Evolutionary conservation across 768 basidiomycete species (phyloP), one percentile per base, ranked within the genome.

Genomic region (Tulasnella sp.): DNA sequence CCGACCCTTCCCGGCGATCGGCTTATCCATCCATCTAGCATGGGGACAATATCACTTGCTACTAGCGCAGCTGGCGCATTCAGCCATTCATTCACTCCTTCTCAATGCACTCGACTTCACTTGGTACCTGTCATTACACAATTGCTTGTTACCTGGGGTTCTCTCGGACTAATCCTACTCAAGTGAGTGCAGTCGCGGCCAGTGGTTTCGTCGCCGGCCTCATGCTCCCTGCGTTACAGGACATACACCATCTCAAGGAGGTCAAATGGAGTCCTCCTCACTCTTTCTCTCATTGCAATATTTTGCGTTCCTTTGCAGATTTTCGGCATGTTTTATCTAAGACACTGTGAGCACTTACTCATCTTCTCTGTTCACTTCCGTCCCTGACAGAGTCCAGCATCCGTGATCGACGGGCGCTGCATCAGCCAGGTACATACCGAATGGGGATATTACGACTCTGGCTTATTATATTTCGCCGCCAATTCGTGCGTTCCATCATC

Each of bases 401-500:
- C 52, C 18, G 42, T 42, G 21, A 34, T 52, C 40, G 44, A 40
- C 27, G 74, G 74, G n/a, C 34, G 44, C 14, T 75, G 74, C 44
- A 34, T 52, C 27, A 75, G 42, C 42, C 31, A 44, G 42, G 74
- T 75, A 2, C 39, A 46, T 44, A 75, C 74, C 1, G 44, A 75
- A 75, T 75, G 74, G 74, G 74, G 74, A 24, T 34, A 75, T 6
- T 75, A 75, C 42, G 74, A 75, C 27, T 46, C 44, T 3, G 74
- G 74, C 3, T n/a, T 75, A 21, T 31, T 75, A n/a, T 75, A 75
- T 48, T 75, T 75, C 52, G 74, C 74, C 19, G 52, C 44, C 7
- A 44, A 75, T 36, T 34, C 52, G 74, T 75, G 27, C 9, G 74
- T 27, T n/a, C 39, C 27, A 0, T 27, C 74, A 75, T 27, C 62